Base-by-base conservation (phyloP, 1,139 yeast genomes). In the Suhomyces terraborum region DNA sequence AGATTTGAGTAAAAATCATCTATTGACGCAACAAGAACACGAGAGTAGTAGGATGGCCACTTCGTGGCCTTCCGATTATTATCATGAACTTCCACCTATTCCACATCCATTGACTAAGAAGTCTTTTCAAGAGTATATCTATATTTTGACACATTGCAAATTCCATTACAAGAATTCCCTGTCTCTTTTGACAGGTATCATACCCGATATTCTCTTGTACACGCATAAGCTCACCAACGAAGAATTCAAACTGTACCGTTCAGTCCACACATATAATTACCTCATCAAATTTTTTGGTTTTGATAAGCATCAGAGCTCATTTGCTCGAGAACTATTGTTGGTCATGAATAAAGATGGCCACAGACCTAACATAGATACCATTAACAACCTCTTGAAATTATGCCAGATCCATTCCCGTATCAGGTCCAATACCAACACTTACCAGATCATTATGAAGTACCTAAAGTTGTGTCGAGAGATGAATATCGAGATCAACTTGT, bases 261-360 rank as follows among this genome's bases (percentile, higher is more conserved):
- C 69, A 10, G 66, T 61, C 2, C 61, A 65, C 12, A 68, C 77
- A 0, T 73, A 62, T 49, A 73, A 73, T 50, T 61, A 63, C 42
- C 56, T 73, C 25, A 72, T 73, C 41, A 60, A 69, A 36, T 73
- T 58, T 51, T 73, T 70, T 53, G 79, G 77, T 4, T 60, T 46
- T 44, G 66, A 60, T 41, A 71, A 73, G 49, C 63, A 69, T 48
- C 77, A 73, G 52, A 67, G 67, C 32, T 56, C 68, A 19, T 72
- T 73, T 54, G 73, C 77, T 3, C 49, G 76, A 22, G 72, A 69
- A 43, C 46, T 73, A 13, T 52, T 72, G 9, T 51, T 73, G 28
- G 73, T 68, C 28, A 70, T 73, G 77, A 60, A 64, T 28, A 60
- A 66, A 41, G 77, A 73, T 40, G 75, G 75, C 3, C 70, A 69